Base-by-base conservation (phyloP, 352 stramenopile genomes). In the Pythium myriotylum region DNA sequence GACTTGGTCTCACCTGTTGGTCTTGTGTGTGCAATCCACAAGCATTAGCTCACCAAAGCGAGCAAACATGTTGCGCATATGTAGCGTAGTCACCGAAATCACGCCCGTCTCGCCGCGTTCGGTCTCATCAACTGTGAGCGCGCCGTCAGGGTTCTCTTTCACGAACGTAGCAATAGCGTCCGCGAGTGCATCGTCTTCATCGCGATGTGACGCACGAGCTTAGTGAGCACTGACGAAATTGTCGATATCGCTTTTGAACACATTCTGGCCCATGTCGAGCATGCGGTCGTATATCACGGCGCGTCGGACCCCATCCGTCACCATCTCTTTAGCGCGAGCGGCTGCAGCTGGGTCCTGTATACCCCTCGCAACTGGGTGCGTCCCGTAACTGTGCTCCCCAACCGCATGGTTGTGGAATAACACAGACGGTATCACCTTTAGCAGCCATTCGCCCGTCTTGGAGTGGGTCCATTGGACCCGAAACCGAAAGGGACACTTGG, bases 21-120 rank as follows among this genome's bases (percentile, higher is more conserved):
- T 59, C 19, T 59, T 59, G 40, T 59, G 52, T 26, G 52, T 59
- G 52, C 52, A 59, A 22, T 59, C 52, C 16, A 48, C 33, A 35
- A 59, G 17, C 5, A 59, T 26, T 8, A 59, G 27, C 39, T 59
- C 52, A 24, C 29, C 13, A 26, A 59, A 59, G 3, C 37, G 52
- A 9, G 2, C 14, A 12, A 24, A 39, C 52, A 50, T 59, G 10
- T 33, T 39, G 6, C 52, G 52, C 52, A 59, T 59, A 16, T 50
- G 52, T 7, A 4, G 19, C 13, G 16, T 59, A 10, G 35, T 59
- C 3, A 59, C 17, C 10, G 35, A 50, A 19, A 59, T 59, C n/a
- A n/a, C n/a, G n/a, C n/a, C n/a, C n/a, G n/a, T n/a, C n/a, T n/a
- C n/a, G n/a, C n/a, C n/a, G n/a, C 3, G 50, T 39, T 7, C 16